Evolutionary conservation across 2,329 filamentous ascomycete genomes (phyloP).

Genomic region (Chaetothyriales sp.): DNA sequence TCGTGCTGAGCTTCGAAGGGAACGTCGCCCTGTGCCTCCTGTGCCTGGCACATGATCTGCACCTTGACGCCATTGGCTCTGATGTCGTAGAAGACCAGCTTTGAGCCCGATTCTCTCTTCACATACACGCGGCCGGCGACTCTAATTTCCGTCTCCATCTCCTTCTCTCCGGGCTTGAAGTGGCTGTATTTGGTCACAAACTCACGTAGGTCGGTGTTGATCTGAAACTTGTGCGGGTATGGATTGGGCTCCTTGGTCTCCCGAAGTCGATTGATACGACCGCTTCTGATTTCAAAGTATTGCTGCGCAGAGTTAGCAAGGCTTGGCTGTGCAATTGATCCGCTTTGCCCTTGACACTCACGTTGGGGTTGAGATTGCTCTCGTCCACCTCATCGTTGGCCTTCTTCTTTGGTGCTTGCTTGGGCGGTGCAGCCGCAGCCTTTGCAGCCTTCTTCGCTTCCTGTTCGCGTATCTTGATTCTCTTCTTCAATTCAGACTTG

Average conservation of each 20-base stretch:
- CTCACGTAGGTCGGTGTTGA: constrained; percentile 67
- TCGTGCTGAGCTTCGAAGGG: constrained; percentile 82
- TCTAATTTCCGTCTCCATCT: constrained; percentile 59
- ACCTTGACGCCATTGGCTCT: constrained; percentile 61
- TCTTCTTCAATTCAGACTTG: constrained; percentile 86
- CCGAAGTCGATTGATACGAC: constrained; percentile 63
- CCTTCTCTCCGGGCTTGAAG: constrained; percentile 76
- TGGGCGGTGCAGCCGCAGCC: constrained; percentile 49
- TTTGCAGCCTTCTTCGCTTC: constrained; percentile 80
- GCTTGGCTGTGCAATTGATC: constrained; percentile 2
- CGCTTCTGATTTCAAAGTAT: constrained; percentile 95
- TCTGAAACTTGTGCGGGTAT: constrained; percentile 89
- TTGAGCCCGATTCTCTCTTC: constrained; percentile 66
- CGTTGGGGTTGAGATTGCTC: constrained; percentile 59
- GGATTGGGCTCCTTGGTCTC: constrained; percentile 63
- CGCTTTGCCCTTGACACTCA: constrained; percentile 29
- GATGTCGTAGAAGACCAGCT: constrained; percentile 86
- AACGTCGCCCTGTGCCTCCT: constrained; percentile 56
- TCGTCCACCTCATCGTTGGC: constrained; percentile 47
- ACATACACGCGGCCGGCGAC: constrained; percentile 82
- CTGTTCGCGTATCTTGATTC: constrained; percentile 77
- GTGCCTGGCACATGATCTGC: constrained; percentile 84
- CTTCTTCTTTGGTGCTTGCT: constrained; percentile 41
- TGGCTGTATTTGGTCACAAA: constrained; percentile 62
- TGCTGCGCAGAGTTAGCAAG: constrained; percentile 36